Base-by-base conservation (phyloP, 1,139 yeast species). In the Ashbya aceris region DNA sequence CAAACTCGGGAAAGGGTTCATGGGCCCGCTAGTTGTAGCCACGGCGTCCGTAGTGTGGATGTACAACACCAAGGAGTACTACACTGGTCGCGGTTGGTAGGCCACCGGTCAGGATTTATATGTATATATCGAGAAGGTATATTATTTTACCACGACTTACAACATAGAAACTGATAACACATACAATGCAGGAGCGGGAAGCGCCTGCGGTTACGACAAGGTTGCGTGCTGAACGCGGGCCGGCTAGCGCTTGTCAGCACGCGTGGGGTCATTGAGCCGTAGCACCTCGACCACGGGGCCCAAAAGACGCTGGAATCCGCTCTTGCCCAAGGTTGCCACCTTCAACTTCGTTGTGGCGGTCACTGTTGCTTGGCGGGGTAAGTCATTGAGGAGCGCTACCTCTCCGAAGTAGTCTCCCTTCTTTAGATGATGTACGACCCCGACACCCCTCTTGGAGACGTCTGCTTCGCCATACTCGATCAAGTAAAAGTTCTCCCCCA, bases 401-500 rank as follows among this genome's bases (percentile, higher is more conserved):
- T 91, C 98, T 51, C 98, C 98, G 64, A 91, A 91, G 65, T 91
- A 91, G 59, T 84, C 95, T 50, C 97, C 97, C 58, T 83, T 81
- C 38, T 73, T 65, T 49, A 85, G 70, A 17, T 69, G 69, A 30
- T 73, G 74, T 34, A 89, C 73, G 36, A 72, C 69, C 20, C 91
- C 89, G 42, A 76, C 74, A 3, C 50, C 54, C 40, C 69, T 62
- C 52, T 74, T 77, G 38, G 73, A 62, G 32, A 91, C 94, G 49
- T 78, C 76, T 45, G 95, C 95, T 46, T 73, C 74, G 48, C 98
- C 98, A 53, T 79, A 73, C 65, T 87, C 97, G 48, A 91, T 83
- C 52, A 91, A 73, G 62, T 84, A 91, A 58, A 91, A 91, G 58
- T 84, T 82, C 54, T 89, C 96, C 49, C 97, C 98, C 39, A 72